Conservation (phyloP, 1,284 basidiomycete species). For the Ustilago esculenta region DNA sequence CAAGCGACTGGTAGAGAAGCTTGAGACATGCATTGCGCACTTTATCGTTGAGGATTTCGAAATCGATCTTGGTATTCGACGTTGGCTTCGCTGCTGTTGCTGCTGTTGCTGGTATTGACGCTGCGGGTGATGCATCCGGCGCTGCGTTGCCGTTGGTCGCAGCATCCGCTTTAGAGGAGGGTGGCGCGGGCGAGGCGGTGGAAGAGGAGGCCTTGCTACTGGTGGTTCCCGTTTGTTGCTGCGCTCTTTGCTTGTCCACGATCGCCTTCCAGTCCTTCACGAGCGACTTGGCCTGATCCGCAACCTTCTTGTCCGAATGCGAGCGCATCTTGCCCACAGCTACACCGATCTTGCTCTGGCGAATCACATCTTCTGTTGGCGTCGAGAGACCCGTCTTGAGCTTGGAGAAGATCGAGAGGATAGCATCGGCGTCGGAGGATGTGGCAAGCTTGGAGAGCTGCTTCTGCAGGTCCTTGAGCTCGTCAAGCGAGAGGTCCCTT, state of each 20-base stretch:
- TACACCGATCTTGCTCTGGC: conserved; percentile 78
- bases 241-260: conserved; percentile 70
- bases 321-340: conserved; percentile 89
- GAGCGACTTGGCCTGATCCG: conserved; percentile 88
- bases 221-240: conserved; percentile 19
- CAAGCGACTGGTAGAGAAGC: conserved; percentile 89
- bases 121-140: conserved; percentile 26
- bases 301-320: conserved; percentile 77
- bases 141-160: conserved; percentile 13
- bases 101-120: conserved; percentile 26
- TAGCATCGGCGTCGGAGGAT: conserved; percentile 72
- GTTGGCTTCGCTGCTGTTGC: conserved; percentile 19
- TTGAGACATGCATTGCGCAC: conserved; percentile 88
- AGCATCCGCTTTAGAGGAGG: conserved; percentile 15
- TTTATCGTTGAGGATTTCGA: conserved; percentile 69
- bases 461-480: conserved; percentile 55
- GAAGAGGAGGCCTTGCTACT: conserved; percentile 31
- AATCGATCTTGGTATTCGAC: conserved; percentile 53
- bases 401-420: conserved; percentile 75
- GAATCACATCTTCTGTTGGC: conserved; percentile 85
- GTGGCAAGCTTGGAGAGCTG: conserved; percentile 50
- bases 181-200: conserved; percentile 42
- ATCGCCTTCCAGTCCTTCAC: conserved; percentile 71
- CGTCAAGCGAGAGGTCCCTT: conserved; percentile 38
- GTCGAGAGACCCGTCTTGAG: conserved; percentile 78